These are phyloP conservation scores for Colletotrichum aenigma DNA, from an alignment of 2,329 filamentous ascomycete species.

Conservation along the genomic window DNA sequence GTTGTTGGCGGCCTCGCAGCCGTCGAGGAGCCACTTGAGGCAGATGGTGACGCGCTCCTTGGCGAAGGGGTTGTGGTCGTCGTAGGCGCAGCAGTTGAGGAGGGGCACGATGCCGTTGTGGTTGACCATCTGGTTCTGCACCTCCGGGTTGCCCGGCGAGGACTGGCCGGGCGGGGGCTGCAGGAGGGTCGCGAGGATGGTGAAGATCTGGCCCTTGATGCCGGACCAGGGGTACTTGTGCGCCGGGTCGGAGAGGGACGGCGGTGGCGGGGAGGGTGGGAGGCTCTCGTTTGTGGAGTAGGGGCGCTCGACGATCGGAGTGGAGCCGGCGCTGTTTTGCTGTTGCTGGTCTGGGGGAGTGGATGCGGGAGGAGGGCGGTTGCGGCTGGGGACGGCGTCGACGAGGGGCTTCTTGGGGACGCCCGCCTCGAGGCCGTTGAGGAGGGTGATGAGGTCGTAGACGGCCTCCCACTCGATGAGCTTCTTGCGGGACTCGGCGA, in stretches of 20 bases:
- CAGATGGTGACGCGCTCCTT: slow-evolving; percentile 90
- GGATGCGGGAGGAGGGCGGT: background rate
- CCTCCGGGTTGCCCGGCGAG: slow-evolving; percentile 70
- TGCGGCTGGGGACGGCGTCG: slow-evolving; percentile 31
- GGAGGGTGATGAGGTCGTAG: slow-evolving; percentile 84
- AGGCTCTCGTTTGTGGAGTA: slow-evolving; percentile 47
- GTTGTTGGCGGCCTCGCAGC: slow-evolving; percentile 73
- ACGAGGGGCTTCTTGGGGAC: slow-evolving; percentile 82
- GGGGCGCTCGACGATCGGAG: slow-evolving; percentile 64
- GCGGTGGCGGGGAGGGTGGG: slow-evolving; percentile 44
- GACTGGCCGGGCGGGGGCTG: slow-evolving; percentile 74
- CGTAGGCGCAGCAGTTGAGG: slow-evolving; percentile 87
- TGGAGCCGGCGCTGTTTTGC: slow-evolving; percentile 19
- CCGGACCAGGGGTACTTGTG: slow-evolving; percentile 71
- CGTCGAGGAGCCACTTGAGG: slow-evolving; percentile 82
- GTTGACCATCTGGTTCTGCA: slow-evolving; percentile 86
- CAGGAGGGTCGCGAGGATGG: slow-evolving; percentile 86
- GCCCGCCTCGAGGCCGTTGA: slow-evolving; percentile 85
- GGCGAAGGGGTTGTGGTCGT: slow-evolving; percentile 93
- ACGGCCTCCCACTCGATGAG: slow-evolving; percentile 92
- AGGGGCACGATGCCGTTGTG: slow-evolving; percentile 87
- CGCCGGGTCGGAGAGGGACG: slow-evolving; percentile 65
- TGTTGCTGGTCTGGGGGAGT: slow-evolving; percentile 30
- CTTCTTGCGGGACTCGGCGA: slow-evolving; percentile 80
- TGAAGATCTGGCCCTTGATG: slow-evolving; percentile 90